Conservation (phyloP, 495 filamentous ascomycete genomes). For the Penicillium malachiteum region DNA sequence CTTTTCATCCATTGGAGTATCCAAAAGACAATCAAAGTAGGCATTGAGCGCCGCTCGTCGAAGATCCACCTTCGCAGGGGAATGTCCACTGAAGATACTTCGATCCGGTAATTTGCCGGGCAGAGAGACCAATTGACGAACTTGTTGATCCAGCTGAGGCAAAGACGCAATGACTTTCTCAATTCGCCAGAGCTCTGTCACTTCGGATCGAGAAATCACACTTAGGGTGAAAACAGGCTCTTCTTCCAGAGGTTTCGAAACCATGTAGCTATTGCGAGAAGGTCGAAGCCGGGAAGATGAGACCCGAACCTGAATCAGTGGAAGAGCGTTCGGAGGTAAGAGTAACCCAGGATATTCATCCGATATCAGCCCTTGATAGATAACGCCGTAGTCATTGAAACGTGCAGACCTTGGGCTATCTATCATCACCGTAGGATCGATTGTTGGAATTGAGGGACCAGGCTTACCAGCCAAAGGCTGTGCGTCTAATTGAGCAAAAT, state of each 20-base stretch:
- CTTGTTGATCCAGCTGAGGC: slow-evolving; percentile 73
- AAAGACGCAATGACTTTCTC: slow-evolving; percentile 87
- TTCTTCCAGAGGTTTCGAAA: slow-evolving; percentile 64
- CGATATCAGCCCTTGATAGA: slow-evolving; percentile 70
- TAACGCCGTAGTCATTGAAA: slow-evolving; percentile 22
- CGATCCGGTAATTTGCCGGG: slow-evolving; percentile 76
- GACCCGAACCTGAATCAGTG: slow-evolving; percentile 79
- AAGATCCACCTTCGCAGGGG: slow-evolving; percentile 90
- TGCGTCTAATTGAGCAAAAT: slow-evolving; percentile 31
- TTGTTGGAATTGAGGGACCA: slow-evolving; percentile 29
- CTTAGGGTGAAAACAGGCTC: slow-evolving; percentile 94
- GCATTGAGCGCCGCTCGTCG: slow-evolving; percentile 75
- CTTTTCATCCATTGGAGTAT: slow-evolving; percentile 74
- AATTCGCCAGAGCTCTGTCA: slow-evolving; percentile 85
- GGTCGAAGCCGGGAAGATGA: slow-evolving; percentile 92
- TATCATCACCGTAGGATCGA: slow-evolving; percentile 40
- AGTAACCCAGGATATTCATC: slow-evolving; percentile 82
- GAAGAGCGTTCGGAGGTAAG: slow-evolving; percentile 87
- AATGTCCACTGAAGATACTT: slow-evolving; percentile 85
- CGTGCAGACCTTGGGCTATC: slow-evolving; percentile 33
- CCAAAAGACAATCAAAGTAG: slow-evolving; percentile 81
- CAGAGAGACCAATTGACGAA: slow-evolving; percentile 69
- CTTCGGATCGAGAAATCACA: slow-evolving; percentile 72
- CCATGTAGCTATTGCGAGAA: slow-evolving; percentile 79
- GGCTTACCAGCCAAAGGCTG: too few relatives aligned